Percentiles rank a stretch among this genome's conserved stretches.
phyloP scores from a whole-genome alignment of 495 filamentous ascomycete genomes.

The Tuber magnatum region DNA sequence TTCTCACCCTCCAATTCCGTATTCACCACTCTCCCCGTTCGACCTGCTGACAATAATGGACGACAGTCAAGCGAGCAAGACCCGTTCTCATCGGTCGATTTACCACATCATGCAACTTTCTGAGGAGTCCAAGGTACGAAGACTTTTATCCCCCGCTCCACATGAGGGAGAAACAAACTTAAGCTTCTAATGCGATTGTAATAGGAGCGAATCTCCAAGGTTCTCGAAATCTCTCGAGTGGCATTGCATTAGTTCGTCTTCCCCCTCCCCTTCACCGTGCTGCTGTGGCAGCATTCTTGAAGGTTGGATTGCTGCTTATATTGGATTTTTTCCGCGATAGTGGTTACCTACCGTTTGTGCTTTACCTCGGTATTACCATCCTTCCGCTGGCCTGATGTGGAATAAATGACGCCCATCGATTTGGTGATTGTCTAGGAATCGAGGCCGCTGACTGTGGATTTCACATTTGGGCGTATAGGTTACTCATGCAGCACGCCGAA shows the following conservation, averaged over 20 bases:
- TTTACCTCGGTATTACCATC: conserved; percentile 76
- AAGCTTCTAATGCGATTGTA: not conserved
- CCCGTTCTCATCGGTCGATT: conserved; percentile 24
- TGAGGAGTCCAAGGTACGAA: conserved; percentile 83
- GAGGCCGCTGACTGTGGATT: conserved; percentile 34
- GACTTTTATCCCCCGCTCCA: not conserved
- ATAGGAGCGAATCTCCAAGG: conserved; percentile 90
- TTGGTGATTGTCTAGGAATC: not conserved
- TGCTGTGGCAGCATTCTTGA: conserved; percentile 24
- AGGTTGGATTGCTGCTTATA: conserved; percentile 18
- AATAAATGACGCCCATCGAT: not conserved
- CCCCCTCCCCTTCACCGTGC: not conserved
- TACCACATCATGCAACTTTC: conserved; percentile 72
- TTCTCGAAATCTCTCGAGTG: conserved; percentile 88
- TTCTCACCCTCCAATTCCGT: conserved; percentile 6
- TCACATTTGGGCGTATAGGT: conserved; percentile 49
- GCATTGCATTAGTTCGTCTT: conserved; percentile 86
- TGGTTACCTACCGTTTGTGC: conserved; percentile 91
- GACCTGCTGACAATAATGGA: conserved; percentile 32
- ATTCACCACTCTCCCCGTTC: conserved; percentile 4
- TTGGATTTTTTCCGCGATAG: conserved; percentile 48
- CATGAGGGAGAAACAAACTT: not conserved
- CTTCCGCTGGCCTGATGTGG: not conserved
- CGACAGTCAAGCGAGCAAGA: conserved; percentile 20
- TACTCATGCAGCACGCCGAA: conserved; percentile 89